These are phyloP conservation scores for Candolleomyces aberdarensis DNA, from an alignment of 768 basidiomycete species.

Conservation along the genomic window DNA sequence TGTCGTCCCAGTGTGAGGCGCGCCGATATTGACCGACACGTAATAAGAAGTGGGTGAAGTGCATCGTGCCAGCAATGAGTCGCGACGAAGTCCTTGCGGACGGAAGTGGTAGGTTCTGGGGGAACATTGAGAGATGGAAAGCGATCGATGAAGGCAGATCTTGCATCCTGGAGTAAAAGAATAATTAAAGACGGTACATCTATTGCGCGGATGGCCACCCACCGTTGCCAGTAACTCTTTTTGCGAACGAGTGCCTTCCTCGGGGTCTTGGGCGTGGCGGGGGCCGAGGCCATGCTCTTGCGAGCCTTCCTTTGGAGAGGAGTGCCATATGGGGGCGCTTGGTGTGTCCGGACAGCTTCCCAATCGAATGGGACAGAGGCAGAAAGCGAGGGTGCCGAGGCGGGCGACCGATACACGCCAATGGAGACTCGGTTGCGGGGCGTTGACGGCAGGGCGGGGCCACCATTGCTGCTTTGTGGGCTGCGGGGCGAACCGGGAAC, in stretches of 20 bases:
- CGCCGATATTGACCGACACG: slow-evolving; percentile 55
- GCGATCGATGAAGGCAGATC: slow-evolving; percentile 68
- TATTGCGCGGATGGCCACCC: slow-evolving; percentile 5
- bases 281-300: slow-evolving; percentile 34
- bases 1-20: slow-evolving; percentile 73
- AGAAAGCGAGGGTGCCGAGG: slow-evolving; percentile 68
- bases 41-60: slow-evolving; percentile 65
- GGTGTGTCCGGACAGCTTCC: slow-evolving; percentile 73
- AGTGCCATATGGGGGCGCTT: slow-evolving; percentile 70
- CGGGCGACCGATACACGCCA: slow-evolving; percentile 56
- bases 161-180: slow-evolving; percentile 41
- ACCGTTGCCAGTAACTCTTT: slow-evolving; percentile 66
- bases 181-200: slow-evolving; percentile 7
- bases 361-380: slow-evolving; percentile 82
- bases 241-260: slow-evolving; percentile 60
- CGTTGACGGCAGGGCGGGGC: slow-evolving; percentile 33
- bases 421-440: slow-evolving; percentile 50
- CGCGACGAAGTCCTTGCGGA: slow-evolving; percentile 62
- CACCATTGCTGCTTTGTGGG: slow-evolving; percentile 8
- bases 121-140: slow-evolving; percentile 79
- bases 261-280: slow-evolving; percentile 30
- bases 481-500: slow-evolving; percentile 35
- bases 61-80: slow-evolving; percentile 60
- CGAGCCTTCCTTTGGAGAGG: slow-evolving; percentile 49
- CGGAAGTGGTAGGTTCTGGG: slow-evolving; percentile 76